A percentile compares a stretch with the other conserved stretches of the same genome.
Conservation (phyloP, 176 grass and related monocot genomes). For the Carex kokanica region DNA sequence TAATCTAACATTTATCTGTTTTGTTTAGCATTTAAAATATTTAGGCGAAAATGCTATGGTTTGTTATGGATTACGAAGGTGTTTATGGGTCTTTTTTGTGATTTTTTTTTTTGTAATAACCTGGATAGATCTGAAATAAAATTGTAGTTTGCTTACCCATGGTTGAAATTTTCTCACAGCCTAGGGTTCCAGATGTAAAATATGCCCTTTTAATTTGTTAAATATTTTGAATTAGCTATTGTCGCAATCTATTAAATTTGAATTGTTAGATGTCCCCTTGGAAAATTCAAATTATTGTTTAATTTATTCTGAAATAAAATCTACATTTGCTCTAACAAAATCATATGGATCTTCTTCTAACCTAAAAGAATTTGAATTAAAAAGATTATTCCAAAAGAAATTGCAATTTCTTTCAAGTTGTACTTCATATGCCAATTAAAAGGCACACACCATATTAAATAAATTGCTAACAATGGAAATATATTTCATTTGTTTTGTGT, state of each 20-base stretch:
- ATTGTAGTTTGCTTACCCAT: background rate
- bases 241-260: background rate
- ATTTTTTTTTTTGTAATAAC: background rate
- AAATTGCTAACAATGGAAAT: background rate
- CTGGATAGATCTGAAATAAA: background rate
- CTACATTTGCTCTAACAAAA: background rate
- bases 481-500: background rate
- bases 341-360: background rate
- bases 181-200: background rate
- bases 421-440: background rate
- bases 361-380: no score
- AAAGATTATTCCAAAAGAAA: background rate
- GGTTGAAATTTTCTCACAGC: background rate
- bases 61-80: background rate
- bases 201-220: background rate
- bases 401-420: background rate
- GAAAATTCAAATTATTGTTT: background rate
- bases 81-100: background rate
- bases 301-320: background rate
- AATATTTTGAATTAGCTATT: background rate
- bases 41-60: background rate
- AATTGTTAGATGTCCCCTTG: background rate
- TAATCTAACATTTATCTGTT: background rate
- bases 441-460: no score
- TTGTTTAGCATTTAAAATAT: background rate